These are phyloP conservation scores for Blepharisma japonicum DNA, from an alignment of 73 alveolate species.

Conservation along the genomic window DNA sequence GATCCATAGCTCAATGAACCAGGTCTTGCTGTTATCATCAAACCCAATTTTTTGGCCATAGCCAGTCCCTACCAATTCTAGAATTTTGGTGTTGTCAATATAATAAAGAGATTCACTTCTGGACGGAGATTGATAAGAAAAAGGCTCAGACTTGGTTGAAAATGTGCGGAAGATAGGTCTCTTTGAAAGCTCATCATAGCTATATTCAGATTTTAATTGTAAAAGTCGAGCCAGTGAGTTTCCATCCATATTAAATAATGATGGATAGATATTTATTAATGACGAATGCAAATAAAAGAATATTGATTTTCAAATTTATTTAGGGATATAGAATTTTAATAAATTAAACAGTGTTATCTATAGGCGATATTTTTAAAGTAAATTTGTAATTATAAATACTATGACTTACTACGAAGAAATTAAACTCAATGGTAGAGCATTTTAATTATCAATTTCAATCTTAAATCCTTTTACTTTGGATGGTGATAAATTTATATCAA, in stretches of 20 bases:
- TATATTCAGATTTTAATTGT: neutral
- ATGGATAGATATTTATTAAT: too few species aligned
- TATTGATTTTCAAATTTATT: too few species aligned
- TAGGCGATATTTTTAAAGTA: too few species aligned
- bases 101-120: neutral
- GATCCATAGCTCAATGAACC: neutral
- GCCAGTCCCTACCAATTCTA: slow-evolving; percentile 7
- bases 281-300: too few species aligned
- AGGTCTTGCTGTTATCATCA: slow-evolving; percentile 10
- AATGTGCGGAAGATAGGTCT: neutral
- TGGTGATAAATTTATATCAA: too few species aligned
- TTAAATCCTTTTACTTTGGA: too few species aligned
- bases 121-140: neutral
- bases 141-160: neutral
- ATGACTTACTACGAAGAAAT: too few species aligned
- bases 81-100: neutral
- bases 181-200: neutral
- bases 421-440: too few species aligned
- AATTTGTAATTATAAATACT: too few species aligned
- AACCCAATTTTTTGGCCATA: neutral
- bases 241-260: slow-evolving; percentile 15
- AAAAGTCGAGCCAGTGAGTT: neutral
- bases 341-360: too few species aligned
- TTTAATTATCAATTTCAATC: too few species aligned
- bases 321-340: too few species aligned